Evolutionary conservation across 345 rosid genomes (phyloP), one percentile per base, ranked within the genome.

Genomic region (Pugionium dolabratum): DNA sequence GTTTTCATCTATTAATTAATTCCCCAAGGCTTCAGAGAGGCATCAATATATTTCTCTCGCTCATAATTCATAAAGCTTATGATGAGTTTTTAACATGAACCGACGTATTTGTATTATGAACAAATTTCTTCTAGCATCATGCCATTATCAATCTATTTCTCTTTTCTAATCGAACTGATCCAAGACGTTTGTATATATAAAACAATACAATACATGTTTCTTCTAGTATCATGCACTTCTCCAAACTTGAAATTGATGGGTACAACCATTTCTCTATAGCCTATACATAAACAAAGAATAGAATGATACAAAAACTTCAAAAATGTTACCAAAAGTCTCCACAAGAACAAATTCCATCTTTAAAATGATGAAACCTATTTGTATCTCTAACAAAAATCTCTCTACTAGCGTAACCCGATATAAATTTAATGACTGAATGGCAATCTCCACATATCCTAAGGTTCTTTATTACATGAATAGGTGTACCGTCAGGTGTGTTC

Each of bases 391-490:
- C 75, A 47, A 67, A 77, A 43, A 75, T 74, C 43, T 75, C 80
- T 74, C 83, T 77, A 33, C 79, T 53, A 54, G 66, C 81, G 46
- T 67, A 75, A 9, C 73, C 56, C 3, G 83, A 77, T 59, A 80
- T 74, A 55, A 67, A 80, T 53, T 80, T 80, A 44, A 77, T 77
- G 41, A 74, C 77, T 9, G 77, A 18, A 52, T 80, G 83, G 45
- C 81, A 80, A 37, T 86, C 91, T 4, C 84, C 79, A 34, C 91
- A 86, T 72, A 86, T 86, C 70, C 91, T 77, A 53, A 86, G 88
- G 80, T 86, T 86, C 81, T 86, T 86, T 57, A 86, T 84, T 6
- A 86, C 81, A 47, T 77, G 86, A 62, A 86, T 79, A 0, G 85
- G 77, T 54, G 79, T 78, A 27, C 88, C 85, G 0, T 81, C 72